These are phyloP conservation scores for Mycena rebaudengoi DNA, from an alignment of 768 basidiomycete genomes.

Conservation along the genomic window DNA sequence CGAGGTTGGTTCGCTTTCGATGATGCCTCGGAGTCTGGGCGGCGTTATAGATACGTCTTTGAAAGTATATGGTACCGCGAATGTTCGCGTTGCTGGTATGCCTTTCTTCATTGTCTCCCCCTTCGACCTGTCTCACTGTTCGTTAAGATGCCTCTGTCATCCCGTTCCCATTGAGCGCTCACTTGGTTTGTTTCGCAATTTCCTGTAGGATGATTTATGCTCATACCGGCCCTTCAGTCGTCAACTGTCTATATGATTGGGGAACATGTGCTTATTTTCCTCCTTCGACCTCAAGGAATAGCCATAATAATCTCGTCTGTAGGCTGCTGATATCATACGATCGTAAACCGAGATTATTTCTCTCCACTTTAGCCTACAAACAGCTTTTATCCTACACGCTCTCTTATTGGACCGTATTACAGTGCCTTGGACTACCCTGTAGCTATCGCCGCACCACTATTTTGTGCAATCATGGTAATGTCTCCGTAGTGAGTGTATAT, in stretches of 20 bases:
- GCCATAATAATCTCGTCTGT: too few relatives aligned
- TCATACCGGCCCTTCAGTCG: slow-evolving; percentile 10
- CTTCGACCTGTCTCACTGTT: too few relatives aligned
- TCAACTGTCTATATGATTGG: slow-evolving; percentile 42
- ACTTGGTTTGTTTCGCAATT: slow-evolving; percentile 29
- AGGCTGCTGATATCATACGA: too few relatives aligned
- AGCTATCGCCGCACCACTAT: too few relatives aligned
- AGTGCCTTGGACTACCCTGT: too few relatives aligned
- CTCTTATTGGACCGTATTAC: too few relatives aligned
- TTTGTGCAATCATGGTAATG: too few relatives aligned
- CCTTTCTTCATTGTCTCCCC: neutral
- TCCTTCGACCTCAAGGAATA: too few relatives aligned
- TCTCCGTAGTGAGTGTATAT: too few relatives aligned
- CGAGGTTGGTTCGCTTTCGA: slow-evolving; percentile 46
- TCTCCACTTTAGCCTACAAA: too few relatives aligned
- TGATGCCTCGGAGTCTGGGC: slow-evolving; percentile 49
- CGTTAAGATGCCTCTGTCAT: slow-evolving; percentile 42
- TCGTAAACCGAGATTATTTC: too few relatives aligned
- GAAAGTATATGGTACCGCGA: slow-evolving; percentile 44
- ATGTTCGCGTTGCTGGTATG: slow-evolving; percentile 45
- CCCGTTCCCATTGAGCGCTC: slow-evolving; percentile 43
- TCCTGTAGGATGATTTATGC: neutral
- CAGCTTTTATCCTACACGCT: too few relatives aligned
- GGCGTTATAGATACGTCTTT: slow-evolving; percentile 46
- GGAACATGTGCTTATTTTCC: slow-evolving; percentile 38